These are phyloP conservation scores for Bertia moriformis DNA, from an alignment of 2,329 filamentous ascomycete species.

Conservation along the genomic window DNA sequence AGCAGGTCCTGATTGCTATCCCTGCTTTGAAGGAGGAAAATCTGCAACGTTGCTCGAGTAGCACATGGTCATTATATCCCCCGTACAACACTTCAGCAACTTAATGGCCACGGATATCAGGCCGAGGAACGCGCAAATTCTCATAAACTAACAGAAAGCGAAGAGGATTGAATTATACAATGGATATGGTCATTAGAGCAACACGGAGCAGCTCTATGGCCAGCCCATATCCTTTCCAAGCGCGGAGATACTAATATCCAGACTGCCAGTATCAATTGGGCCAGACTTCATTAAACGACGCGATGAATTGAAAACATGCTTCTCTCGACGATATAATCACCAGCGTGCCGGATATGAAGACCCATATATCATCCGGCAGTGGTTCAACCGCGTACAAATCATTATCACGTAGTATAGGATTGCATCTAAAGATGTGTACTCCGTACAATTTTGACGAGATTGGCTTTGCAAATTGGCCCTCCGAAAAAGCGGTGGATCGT, in stretches of 20 bases:
- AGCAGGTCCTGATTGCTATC: too few relatives aligned
- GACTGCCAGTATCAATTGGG: background rate
- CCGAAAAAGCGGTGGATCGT: too few relatives aligned
- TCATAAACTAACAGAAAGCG: constrained; percentile 1
- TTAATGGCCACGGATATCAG: background rate
- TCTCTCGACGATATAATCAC: constrained; percentile 2
- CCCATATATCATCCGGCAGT: constrained; percentile 2
- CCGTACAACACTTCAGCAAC: background rate
- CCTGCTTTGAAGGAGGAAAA: too few relatives aligned
- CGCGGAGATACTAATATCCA: background rate
- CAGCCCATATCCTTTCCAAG: background rate
- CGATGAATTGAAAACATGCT: background rate
- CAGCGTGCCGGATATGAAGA: constrained; percentile 3
- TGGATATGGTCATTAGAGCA: background rate
- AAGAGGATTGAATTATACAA: background rate
- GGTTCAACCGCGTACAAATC: constrained; percentile 2
- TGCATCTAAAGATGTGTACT: constrained; percentile 2
- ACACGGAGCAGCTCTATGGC: background rate
- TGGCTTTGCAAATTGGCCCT: background rate
- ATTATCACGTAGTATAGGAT: constrained; percentile 3
- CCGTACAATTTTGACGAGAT: too few relatives aligned
- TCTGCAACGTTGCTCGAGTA: too few relatives aligned
- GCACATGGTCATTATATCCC: too few relatives aligned
- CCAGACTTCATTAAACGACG: constrained; percentile 2
- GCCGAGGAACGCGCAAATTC: background rate